These are phyloP conservation scores for Volvox africanus DNA, from an alignment of 139 green algal genomes.

Conservation along the genomic window DNA sequence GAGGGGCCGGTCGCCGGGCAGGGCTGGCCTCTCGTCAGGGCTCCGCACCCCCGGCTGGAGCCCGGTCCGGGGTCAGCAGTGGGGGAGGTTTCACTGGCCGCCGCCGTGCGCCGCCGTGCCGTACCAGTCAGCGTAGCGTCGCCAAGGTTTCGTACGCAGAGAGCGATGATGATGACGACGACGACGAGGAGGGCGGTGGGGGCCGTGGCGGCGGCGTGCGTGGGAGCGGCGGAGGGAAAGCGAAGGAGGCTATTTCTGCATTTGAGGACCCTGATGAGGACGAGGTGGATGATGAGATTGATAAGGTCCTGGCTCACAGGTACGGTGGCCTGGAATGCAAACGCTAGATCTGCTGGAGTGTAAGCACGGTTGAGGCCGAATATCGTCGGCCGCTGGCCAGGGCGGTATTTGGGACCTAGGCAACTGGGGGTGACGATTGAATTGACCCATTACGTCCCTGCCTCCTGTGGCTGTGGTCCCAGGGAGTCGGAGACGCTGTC, in stretches of 20 bases:
- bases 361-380: too few species aligned
- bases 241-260: slow-evolving; percentile 61
- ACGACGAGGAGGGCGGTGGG: slow-evolving; percentile 28
- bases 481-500: slow-evolving; percentile 61
- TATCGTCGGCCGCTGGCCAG: too few species aligned
- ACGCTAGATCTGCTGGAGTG: too few species aligned
- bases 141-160: slow-evolving; percentile 53
- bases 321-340: slow-evolving; percentile 8
- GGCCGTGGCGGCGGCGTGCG: neutral
- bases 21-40: neutral
- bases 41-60: slow-evolving; percentile 13
- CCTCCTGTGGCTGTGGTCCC: neutral
- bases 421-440: too few species aligned
- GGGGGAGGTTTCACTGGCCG: neutral
- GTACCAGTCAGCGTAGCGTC: slow-evolving; percentile 45
- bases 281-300: slow-evolving; percentile 77
- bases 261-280: slow-evolving; percentile 65
- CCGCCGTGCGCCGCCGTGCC: slow-evolving; percentile 18
- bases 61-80: neutral
- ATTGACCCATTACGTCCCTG: too few species aligned
- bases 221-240: neutral
- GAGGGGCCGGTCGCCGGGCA: neutral
- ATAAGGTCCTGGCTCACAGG: slow-evolving; percentile 78
- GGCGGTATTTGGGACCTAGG: too few species aligned
- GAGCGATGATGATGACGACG: slow-evolving; percentile 26